Percentiles rank a stretch among this genome's conserved stretches.
Conservation (phyloP, 129 eudicot genomes). For the Flaveria linearis region DNA sequence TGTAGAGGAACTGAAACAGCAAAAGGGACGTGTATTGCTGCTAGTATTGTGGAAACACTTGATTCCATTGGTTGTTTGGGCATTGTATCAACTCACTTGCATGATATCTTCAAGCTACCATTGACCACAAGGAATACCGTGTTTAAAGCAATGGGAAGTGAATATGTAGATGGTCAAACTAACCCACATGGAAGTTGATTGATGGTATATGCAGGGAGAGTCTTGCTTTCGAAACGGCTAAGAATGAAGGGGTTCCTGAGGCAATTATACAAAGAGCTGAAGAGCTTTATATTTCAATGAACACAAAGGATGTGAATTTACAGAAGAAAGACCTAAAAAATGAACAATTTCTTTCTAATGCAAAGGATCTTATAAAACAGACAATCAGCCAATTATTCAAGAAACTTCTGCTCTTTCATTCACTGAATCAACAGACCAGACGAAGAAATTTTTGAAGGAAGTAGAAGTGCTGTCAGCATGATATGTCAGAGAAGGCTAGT, state of each 20-base stretch:
- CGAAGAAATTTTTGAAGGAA: constrained; percentile 46
- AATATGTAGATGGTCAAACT: constrained; percentile 57
- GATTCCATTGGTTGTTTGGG: constrained; percentile 84
- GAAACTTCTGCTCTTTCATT: neutral
- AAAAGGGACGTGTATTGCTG: constrained; percentile 95
- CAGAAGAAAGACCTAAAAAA: neutral
- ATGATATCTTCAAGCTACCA: constrained; percentile 84
- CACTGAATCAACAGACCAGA: constrained; percentile 17
- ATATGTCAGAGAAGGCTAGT: constrained; percentile 50
- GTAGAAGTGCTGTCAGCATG: constrained; percentile 50
- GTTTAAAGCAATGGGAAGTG: constrained; percentile 87
- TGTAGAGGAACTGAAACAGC: constrained; percentile 98
- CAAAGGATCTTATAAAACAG: constrained; percentile 23
- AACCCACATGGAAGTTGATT: constrained; percentile 88
- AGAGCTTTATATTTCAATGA: constrained; percentile 60
- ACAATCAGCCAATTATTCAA: constrained; percentile 25
- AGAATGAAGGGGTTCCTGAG: constrained; percentile 77
- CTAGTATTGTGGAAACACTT: constrained; percentile 79
- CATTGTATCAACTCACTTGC: constrained; percentile 89
- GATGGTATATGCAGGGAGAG: constrained; percentile 93
- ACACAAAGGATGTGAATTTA: constrained; percentile 34
- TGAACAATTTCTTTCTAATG: neutral
- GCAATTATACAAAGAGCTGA: constrained; percentile 75
- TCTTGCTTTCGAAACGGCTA: constrained; percentile 98
- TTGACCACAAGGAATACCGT: constrained; percentile 49